A percentile compares a stretch with the other conserved stretches of the same genome.
These are phyloP conservation scores for Casuarina cunninghamiana DNA, from an alignment of 306 rosid genomes.

Conservation along the genomic window DNA sequence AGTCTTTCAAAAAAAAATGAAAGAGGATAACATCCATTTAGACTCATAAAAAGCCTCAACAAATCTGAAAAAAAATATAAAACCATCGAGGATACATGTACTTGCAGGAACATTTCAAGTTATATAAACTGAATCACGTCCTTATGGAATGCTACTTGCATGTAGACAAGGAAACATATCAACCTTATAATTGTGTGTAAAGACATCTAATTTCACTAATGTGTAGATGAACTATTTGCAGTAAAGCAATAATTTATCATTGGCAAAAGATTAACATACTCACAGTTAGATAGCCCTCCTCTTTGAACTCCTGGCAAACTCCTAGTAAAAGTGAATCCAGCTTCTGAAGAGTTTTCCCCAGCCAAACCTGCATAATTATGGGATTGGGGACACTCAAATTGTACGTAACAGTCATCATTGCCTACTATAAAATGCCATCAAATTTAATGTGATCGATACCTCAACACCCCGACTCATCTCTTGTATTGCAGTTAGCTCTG, in stretches of 20 bases:
- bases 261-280: constrained; percentile 41
- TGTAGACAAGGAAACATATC: neutral
- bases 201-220: neutral
- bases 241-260: constrained; percentile 22
- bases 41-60: neutral
- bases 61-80: neutral
- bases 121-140: neutral
- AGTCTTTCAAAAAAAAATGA: neutral
- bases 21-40: neutral
- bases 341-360: constrained; percentile 88
- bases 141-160: no score
- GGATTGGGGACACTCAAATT: constrained; percentile 14
- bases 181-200: neutral
- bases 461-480: constrained; percentile 94
- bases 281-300: constrained; percentile 82
- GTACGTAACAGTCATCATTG: constrained; percentile 20
- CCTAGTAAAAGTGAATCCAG: constrained; percentile 92
- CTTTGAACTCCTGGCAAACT: constrained; percentile 91
- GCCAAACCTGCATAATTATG: constrained; percentile 68
- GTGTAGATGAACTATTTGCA: constrained; percentile 15
- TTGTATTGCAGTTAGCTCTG: constrained; percentile 86
- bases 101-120: neutral
- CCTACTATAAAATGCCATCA: constrained; percentile 6
- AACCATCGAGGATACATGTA: neutral
- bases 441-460: constrained; percentile 52